Evolutionary conservation across 352 stramenopile species (phyloP), one percentile per base, ranked within the genome.

Genomic region (Plasmopara muralis): DNA sequence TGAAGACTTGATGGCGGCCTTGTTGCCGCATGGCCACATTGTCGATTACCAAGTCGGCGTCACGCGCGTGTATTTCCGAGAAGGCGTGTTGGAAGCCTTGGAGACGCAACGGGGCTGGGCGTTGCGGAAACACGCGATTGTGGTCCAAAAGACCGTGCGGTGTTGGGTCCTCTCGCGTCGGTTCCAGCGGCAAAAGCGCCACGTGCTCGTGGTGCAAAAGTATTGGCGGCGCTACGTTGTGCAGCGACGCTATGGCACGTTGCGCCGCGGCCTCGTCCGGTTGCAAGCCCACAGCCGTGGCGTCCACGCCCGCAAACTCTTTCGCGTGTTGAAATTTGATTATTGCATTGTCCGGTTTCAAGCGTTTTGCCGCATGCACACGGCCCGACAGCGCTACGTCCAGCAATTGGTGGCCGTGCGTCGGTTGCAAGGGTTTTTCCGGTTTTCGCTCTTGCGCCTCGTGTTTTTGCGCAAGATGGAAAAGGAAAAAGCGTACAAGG

Each of bases 21-120:
- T 93, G 6, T 53, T 93, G 18, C 77, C 83, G 2, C 65, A 68
- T 9, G 64, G 76, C 47, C 87, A 93, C 55, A 74, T 93, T 34
- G 55, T 73, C n/a, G 83, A 93, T 53, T 93, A 91, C 46, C 83
- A 93, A 50, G 80, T 91, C n/a, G 83, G 83, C 46, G 51, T 88
- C 13, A 91, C 79, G 2, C 81, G 82, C 31, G 82, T 93, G 14
- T 93, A 93, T 60, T 93, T 93, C 60, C 79, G 83, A 13, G 81
- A 93, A 67, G 78, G 83, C 14, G 64, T 93, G 38, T 57, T 92
- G n/a, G 83, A 93, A 45, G 67, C 73, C 7, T 56, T 93, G 9
- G 81, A 93, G 59, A 84, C 74, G 8, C 83, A 83, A 61, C 77
- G 83, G 12, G 83, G 74, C 4, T 67, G 72, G 51, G 80, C 79